A percentile compares a stretch with the other conserved stretches of the same genome.
These are phyloP conservation scores for Huntiella decipiens DNA, from an alignment of 2,329 filamentous ascomycete species.

Conservation along the genomic window DNA sequence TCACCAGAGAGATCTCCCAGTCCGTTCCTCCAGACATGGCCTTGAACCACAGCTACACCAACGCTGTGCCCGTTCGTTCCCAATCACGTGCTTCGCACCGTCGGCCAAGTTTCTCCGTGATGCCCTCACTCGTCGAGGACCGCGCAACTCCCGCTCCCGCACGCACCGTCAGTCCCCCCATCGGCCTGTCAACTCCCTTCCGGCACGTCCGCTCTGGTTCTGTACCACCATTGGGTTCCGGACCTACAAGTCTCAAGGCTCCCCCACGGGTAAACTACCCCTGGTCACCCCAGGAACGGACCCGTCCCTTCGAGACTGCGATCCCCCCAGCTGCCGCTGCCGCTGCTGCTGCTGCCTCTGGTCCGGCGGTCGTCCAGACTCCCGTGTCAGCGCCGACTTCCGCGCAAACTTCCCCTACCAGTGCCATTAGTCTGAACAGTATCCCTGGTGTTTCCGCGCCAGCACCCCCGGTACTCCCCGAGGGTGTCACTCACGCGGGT, in stretches of 20 bases:
- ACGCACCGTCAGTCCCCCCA: slow-evolving; percentile 6
- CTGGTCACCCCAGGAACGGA: slow-evolving; percentile 32
- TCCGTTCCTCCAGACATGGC: slow-evolving; percentile 84
- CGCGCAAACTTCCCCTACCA: slow-evolving; percentile 33
- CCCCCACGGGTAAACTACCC: slow-evolving; percentile 37
- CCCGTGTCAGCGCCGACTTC: slow-evolving; percentile 17
- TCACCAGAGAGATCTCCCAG: slow-evolving; percentile 64
- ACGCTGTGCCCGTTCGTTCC: slow-evolving; percentile 23
- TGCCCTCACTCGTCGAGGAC: slow-evolving; percentile 54
- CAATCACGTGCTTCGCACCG: slow-evolving; percentile 38
- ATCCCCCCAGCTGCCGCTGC: slow-evolving; percentile 20
- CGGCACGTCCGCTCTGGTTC: slow-evolving; percentile 14
- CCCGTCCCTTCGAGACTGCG: slow-evolving; percentile 25
- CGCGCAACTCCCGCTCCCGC: slow-evolving; percentile 21
- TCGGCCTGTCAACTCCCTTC: slow-evolving; percentile 18
- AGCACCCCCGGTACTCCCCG: slow-evolving; percentile 18
- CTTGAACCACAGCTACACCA: slow-evolving; percentile 33
- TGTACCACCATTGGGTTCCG: slow-evolving; percentile 19
- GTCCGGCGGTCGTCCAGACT: slow-evolving; percentile 1
- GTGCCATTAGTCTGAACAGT: slow-evolving; percentile 31
- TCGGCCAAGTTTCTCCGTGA: slow-evolving; percentile 47
- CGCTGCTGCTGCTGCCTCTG: slow-evolving; percentile 10
- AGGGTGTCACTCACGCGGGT: slow-evolving; percentile 53
- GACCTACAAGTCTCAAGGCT: slow-evolving; percentile 15
- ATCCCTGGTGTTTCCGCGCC: background rate